Base-by-base conservation (phyloP, 495 filamentous ascomycete species). In the Penicillium cosmopolitanum region DNA sequence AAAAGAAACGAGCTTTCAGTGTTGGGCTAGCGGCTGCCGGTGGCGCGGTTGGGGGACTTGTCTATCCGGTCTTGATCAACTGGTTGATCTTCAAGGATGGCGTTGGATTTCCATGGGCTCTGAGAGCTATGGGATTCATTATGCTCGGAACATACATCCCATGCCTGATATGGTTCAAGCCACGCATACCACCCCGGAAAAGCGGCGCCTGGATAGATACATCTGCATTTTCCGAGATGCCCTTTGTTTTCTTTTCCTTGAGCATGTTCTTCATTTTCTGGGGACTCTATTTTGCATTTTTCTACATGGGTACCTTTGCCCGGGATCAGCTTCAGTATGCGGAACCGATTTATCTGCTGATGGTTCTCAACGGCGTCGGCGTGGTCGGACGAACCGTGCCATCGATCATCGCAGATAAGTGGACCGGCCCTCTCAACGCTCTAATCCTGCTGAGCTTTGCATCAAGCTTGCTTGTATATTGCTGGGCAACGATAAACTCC, bases 21-120 rank as follows among this genome's bases (percentile, higher is more conserved):
- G 80, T 72, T 1, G 84, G 84, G 0, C 68, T 82, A 31, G 67
- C 70, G 0, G 63, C 77, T 1, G 71, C 74, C 4, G 74, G 82
- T 5, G 77, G 78, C 5, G 77, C 67, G 38, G 57, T 77, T 13
- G 74, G 74, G 66, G 59, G 50, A 62, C 59, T 31, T 13, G 25
- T 85, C 25, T 85, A 80, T 58, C 82, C 84, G 0, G 80, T 85
- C 55, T 64, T 84, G 19, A 81, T 85, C 63, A 74, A 80, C 56
- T 70, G 71, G 25, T 70, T 86, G 1, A 71, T 80, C 23, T 76
- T 73, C 0, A 56, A 51, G 8, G 67, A 44, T 19, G 42, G 15
- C 16, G 42, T 85, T 43, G 82, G 83, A 5, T 85, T 84, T 55
- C 70, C 65, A 19, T 86, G 84, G 84, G 73, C 83, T 0, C 80